A percentile compares a stretch with the other conserved stretches of the same genome.
Conservation (phyloP, 331 rosid genomes). For the Quercus tomentella region DNA sequence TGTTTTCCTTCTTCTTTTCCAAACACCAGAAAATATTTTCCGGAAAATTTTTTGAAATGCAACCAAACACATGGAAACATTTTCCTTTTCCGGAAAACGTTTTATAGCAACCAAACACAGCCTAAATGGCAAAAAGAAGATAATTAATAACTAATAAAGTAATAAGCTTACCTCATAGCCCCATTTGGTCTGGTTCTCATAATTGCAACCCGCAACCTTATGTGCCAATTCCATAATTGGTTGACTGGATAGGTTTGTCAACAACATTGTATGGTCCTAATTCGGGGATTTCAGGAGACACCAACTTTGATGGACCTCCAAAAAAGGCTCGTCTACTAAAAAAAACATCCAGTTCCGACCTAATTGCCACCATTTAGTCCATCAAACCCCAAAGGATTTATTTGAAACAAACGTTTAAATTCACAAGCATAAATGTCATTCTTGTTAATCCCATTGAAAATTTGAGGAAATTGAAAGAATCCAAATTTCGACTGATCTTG, state of each 20-base stretch:
- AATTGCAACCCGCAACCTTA: conserved; percentile 26
- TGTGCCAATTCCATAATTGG: conserved; percentile 19
- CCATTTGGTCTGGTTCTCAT: conserved; percentile 37
- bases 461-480: conserved; percentile 42
- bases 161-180: conserved; percentile 30
- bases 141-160: neutral
- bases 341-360: conserved; percentile 34
- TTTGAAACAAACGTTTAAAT: neutral
- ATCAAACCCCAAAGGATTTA: conserved; percentile 33
- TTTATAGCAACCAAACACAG: too few species aligned
- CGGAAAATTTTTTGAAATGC: too few species aligned
- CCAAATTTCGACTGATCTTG: conserved; percentile 1
- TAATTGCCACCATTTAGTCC: conserved; percentile 33
- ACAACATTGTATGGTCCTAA: conserved; percentile 21
- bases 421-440: conserved; percentile 42
- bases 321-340: conserved; percentile 36
- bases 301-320: conserved; percentile 28
- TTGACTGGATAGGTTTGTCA: conserved; percentile 11
- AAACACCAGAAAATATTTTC: too few species aligned
- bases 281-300: conserved; percentile 19
- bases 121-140: too few species aligned
- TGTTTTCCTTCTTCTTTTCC: too few species aligned
- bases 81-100: too few species aligned
- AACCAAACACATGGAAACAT: too few species aligned
- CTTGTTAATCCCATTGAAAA: conserved; percentile 31